Evolutionary conservation across 2,329 filamentous ascomycete species (phyloP).

Genomic region (Periconia macrospinosa): DNA sequence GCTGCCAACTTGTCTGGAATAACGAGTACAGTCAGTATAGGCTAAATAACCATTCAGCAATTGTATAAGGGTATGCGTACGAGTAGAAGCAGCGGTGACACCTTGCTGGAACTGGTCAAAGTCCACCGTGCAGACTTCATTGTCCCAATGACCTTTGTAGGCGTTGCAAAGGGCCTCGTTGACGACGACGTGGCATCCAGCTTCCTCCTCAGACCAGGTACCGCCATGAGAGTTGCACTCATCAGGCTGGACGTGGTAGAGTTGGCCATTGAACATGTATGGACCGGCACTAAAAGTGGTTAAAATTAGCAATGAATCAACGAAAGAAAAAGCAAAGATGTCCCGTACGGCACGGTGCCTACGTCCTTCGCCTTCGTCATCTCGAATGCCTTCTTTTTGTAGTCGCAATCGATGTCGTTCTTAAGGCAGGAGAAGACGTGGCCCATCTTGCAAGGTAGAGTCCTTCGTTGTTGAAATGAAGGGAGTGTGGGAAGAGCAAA

Average conservation of each 20-base stretch:
- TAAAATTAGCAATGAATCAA: background rate
- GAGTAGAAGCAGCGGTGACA: background rate
- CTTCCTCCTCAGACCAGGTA: background rate
- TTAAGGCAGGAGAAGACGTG: no score
- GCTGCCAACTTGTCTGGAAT: background rate
- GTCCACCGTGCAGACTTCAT: background rate
- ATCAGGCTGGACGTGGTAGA: background rate
- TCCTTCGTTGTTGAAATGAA: no score
- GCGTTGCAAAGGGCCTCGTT: background rate
- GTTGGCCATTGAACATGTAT: background rate
- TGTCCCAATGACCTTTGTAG: background rate
- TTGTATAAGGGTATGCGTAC: background rate
- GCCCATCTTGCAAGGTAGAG: no score
- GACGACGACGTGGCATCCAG: background rate
- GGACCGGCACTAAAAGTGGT: background rate
- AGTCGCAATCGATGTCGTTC: no score
- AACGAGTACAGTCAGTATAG: background rate
- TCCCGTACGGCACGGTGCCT: background rate
- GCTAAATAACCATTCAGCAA: no score
- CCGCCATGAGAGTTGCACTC: background rate
- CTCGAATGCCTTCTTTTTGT: no score
- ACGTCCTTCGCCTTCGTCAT: no score
- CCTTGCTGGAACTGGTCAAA: background rate
- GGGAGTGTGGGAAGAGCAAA: no score
- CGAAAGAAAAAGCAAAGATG: background rate